A percentile compares a stretch with the other conserved stretches of the same genome.
Evolutionary conservation across 495 filamentous ascomycete genomes (phyloP).

Genomic region (Penicillium simplicissimum): DNA sequence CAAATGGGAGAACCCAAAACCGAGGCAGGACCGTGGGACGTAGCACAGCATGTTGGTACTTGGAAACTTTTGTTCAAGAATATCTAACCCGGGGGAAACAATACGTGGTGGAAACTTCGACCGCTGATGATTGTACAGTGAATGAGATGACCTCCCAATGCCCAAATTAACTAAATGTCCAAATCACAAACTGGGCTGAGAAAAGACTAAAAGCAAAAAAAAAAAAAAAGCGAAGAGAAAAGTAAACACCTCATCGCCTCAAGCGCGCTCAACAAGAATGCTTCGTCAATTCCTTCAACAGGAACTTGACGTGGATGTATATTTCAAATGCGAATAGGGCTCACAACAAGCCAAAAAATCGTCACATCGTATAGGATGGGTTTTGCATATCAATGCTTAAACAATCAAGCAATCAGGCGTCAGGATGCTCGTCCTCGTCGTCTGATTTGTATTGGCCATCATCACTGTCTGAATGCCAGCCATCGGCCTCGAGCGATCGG

Average conservation of each 20-base stretch:
- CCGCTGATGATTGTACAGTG: not conserved
- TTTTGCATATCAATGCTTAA: not conserved
- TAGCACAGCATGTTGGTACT: not conserved
- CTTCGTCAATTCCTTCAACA: conserved; percentile 1
- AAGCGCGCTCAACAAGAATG: conserved; percentile 11
- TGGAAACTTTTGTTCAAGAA: not conserved
- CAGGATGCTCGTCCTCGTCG: conserved; percentile 45
- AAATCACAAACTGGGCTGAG: not conserved
- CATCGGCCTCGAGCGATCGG: conserved; percentile 60
- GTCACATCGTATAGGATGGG: conserved; percentile 16
- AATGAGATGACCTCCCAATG: not conserved
- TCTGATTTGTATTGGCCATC: conserved; percentile 51
- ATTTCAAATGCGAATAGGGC: conserved; percentile 21
- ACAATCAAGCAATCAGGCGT: conserved; percentile 7
- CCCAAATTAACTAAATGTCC: not conserved
- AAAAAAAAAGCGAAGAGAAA: not conserved
- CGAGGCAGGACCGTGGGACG: too few species aligned
- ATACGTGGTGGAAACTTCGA: not conserved
- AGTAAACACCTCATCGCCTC: not conserved
- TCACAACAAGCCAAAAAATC: conserved; percentile 18
- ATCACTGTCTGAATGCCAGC: conserved; percentile 56
- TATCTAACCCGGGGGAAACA: not conserved
- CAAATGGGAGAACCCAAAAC: too few species aligned
- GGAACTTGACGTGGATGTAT: conserved; percentile 5
- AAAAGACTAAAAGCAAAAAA: not conserved